Evolutionary conservation across 148 eudicot genomes (phyloP).

Genomic region (Rhododendron molle): DNA sequence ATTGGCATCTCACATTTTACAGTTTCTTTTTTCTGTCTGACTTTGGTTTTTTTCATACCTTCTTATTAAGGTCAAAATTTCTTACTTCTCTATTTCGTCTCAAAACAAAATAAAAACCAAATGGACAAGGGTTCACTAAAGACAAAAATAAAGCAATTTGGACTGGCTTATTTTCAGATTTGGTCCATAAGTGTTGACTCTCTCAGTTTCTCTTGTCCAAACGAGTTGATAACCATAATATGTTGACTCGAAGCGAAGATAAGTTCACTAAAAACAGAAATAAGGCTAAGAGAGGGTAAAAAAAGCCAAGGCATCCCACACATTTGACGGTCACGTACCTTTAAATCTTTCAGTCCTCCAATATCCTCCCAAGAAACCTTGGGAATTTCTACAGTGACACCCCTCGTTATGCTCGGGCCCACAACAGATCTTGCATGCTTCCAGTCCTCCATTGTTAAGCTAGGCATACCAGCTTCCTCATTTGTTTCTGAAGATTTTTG

Average conservation of each 20-base stretch:
- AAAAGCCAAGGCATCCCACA: background rate
- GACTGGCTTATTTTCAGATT: background rate
- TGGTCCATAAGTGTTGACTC: background rate
- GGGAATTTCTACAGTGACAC: constrained; percentile 84
- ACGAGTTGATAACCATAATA: background rate
- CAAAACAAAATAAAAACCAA: background rate
- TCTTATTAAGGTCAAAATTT: background rate
- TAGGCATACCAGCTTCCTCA: constrained; percentile 29
- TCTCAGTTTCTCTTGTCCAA: background rate
- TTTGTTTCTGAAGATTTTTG: constrained; percentile 30
- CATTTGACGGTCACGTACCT: constrained; percentile 40
- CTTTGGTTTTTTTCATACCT: background rate
- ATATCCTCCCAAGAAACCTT: constrained; percentile 92
- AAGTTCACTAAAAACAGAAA: background rate
- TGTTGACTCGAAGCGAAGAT: background rate
- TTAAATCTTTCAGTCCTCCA: constrained; percentile 77
- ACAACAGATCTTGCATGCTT: constrained; percentile 61
- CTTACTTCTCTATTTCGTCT: background rate
- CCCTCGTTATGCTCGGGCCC: constrained; percentile 95
- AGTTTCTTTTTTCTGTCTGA: background rate
- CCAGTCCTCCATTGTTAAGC: constrained; percentile 73
- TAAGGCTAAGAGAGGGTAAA: background rate
- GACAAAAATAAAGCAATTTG: background rate
- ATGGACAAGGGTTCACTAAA: background rate
- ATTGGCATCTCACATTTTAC: background rate